Evolutionary conservation across 2,329 filamentous ascomycete species (phyloP), one percentile per base, ranked within the genome.

Genomic region (Paraphoma chrysanthemicola): DNA sequence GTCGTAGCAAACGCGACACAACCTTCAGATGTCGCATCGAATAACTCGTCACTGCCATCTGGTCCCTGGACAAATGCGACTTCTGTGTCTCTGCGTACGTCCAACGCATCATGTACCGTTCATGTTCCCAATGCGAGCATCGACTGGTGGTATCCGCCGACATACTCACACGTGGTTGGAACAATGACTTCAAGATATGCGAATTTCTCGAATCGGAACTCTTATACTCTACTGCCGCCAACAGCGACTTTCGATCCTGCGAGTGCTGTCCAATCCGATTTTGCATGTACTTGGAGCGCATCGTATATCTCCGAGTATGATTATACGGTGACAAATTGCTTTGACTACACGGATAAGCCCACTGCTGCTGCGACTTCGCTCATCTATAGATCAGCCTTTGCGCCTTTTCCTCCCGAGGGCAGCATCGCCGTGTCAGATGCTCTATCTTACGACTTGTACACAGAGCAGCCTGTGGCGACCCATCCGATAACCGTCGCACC

Each of bases 141-240:
- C 45, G 62, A 73, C 45, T 76, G 68, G 64, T 76, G 74, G 74
- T 74, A 64, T 49, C 62, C 63, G 14, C 63, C 70, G 4, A 73
- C 68, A 9, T 75, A 68, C 44, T 63, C 57, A 23, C 58, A 63
- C 39, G 28, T 42, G 11, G 36, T 70, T 0, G 70, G 62, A 7
- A 71, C 64, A 0, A 60, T 73, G 45, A 69, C 59, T 1, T 59
- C 41, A 12, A 36, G 46, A 18, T 57, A 43, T 38, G 53, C 46
- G 6, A 73, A 70, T 29, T 66, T 60, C 41, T 68, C 64, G 1
- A 52, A 67, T 1, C 33, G 45, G 8, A 41, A 50, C 1, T 63
- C 57, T 0, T 69, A 67, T 36, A 68, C 67, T 3, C 51, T 67
- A 31, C 42, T 71, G 2, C 60, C 66, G 7, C 57, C 62, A 1